phyloP scores from a whole-genome alignment of 257 asterid genomes.

The Solanum clarkiae region DNA sequence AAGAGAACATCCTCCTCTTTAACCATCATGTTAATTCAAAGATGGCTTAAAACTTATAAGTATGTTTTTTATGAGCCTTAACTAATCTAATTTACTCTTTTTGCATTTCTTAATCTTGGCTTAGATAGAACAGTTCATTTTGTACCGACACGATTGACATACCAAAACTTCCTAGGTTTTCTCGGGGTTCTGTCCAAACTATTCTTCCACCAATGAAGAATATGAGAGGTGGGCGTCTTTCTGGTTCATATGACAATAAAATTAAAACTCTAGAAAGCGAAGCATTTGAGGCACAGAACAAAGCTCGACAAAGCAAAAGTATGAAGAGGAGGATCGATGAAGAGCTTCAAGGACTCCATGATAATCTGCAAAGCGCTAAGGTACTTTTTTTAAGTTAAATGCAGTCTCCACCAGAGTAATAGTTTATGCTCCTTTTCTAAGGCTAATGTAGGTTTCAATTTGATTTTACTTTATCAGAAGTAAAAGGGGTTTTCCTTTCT shows the following conservation, averaged over 20 bases:
- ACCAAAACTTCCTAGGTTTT: conserved; percentile 42
- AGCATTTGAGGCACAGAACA: conserved; percentile 32
- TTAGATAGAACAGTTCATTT: neutral
- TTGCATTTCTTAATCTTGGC: neutral
- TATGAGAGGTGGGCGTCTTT: conserved; percentile 59
- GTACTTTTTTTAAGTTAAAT: conserved; percentile 13
- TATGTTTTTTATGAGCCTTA: neutral
- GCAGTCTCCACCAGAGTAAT: neutral
- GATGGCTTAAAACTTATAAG: neutral
- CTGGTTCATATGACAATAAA: conserved; percentile 72
- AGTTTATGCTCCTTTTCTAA: neutral
- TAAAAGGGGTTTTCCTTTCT: neutral
- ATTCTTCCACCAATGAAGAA: conserved; percentile 69
- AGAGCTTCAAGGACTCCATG: conserved; percentile 35
- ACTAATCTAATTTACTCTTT: neutral
- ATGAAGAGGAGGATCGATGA: conserved; percentile 51
- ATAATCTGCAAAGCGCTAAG: conserved; percentile 27
- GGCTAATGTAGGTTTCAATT: neutral
- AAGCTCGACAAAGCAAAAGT: conserved; percentile 30
- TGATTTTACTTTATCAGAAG: neutral
- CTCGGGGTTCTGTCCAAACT: conserved; percentile 76
- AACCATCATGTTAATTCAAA: neutral
- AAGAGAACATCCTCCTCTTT: neutral
- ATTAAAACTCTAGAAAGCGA: conserved; percentile 46
- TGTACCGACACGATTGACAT: neutral